phyloP scores from a whole-genome alignment of 495 filamentous ascomycete genomes.

The Neurospora sp. region DNA sequence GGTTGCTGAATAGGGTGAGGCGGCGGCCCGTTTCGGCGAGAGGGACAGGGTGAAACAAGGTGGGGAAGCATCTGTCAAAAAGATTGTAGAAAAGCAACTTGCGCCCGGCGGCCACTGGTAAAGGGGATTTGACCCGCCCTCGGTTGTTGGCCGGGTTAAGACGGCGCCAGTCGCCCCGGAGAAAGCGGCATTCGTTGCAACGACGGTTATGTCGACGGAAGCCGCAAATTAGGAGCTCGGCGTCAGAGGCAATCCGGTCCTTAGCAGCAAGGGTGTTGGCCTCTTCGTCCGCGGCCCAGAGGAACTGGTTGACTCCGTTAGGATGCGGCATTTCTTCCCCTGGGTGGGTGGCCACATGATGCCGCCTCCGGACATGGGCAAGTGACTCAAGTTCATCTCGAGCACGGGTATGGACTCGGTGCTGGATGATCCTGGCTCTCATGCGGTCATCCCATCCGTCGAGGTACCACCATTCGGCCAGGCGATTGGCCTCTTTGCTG shows the following conservation, averaged over 20 bases:
- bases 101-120: not conserved
- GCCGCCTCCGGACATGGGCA: not conserved
- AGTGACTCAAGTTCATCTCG: not conserved
- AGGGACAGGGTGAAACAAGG: not conserved
- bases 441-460: not conserved
- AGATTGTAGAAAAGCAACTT: not conserved
- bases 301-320: not conserved
- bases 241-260: not conserved
- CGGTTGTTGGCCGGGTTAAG: not conserved
- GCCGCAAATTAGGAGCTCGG: not conserved
- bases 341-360: not conserved
- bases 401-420: not conserved
- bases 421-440: not conserved
- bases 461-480: constrained; percentile 11
- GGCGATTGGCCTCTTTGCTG: constrained; percentile 6
- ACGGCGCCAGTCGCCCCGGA: not conserved
- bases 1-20: not conserved
- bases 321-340: not conserved
- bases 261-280: not conserved
- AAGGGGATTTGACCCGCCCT: too few species aligned
- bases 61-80: not conserved
- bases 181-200: constrained; percentile 3
- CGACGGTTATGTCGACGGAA: constrained; percentile 7
- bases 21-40: not conserved
- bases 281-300: too few species aligned